Conservation (phyloP, 2,329 filamentous ascomycete genomes). For the Colletotrichum sansevieriae region DNA sequence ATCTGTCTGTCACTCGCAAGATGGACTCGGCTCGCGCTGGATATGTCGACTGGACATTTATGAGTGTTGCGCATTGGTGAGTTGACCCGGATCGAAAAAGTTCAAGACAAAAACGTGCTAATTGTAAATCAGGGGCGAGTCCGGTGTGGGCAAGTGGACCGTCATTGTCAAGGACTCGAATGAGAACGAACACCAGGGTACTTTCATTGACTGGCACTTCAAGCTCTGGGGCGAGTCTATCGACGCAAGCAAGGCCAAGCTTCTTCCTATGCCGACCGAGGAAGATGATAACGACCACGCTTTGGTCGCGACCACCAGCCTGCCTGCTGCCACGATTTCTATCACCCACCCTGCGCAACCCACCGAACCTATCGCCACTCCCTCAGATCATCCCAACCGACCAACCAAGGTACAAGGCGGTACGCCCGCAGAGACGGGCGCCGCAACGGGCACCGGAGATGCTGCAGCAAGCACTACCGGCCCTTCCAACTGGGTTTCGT, state of each 20-base stretch:
- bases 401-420: constrained; percentile 64
- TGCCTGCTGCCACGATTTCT: constrained; percentile 72
- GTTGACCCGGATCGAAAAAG: constrained; percentile 45
- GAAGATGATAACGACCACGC: constrained; percentile 88
- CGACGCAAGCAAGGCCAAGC: constrained; percentile 77
- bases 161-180: constrained; percentile 88
- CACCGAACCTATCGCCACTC: constrained; percentile 59
- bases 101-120: neutral
- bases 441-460: constrained; percentile 49
- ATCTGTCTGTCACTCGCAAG: constrained; percentile 82
- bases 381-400: constrained; percentile 75
- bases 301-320: constrained; percentile 70
- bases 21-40: constrained; percentile 76
- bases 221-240: constrained; percentile 94
- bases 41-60: constrained; percentile 98
- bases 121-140: constrained; percentile 77
- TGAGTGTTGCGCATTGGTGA: constrained; percentile 97
- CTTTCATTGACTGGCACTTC: constrained; percentile 90
- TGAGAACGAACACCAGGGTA: constrained; percentile 81
- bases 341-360: constrained; percentile 59
- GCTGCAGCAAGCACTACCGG: constrained; percentile 59
- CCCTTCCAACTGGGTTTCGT: constrained; percentile 83
- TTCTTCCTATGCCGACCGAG: constrained; percentile 85
- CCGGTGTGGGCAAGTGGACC: constrained; percentile 89
- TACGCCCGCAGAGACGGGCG: constrained; percentile 48